Base-by-base conservation (phyloP, 2,329 filamentous ascomycete species). In the Bimuria novae-zelandiae region DNA sequence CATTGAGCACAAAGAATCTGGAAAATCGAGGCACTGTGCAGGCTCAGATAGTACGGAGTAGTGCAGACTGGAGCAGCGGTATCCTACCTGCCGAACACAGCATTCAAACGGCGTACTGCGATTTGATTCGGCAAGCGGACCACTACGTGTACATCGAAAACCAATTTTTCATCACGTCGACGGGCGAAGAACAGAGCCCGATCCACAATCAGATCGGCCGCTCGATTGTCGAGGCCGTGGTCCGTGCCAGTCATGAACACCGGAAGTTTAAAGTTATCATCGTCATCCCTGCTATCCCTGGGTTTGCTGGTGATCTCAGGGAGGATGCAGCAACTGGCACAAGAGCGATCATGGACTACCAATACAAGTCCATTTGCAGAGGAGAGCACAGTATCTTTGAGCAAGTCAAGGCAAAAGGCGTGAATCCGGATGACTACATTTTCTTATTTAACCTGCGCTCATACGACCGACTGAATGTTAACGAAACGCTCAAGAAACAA, bases 91-190 rank as follows among this genome's bases (percentile, higher is more conserved):
- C 81, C 0, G 92, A 96, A 55, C 87, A 90, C 62, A 92, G 88
- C 44, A 96, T 96, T 52, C 90, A 94, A 62, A 95, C 91, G 63
- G 90, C 92, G 0, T 96, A 96, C 70, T 81, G 80, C 53, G 90
- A 96, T 58, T 78, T 95, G 25, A 97, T 97, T 64, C 81, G 87
- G 45, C 90, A 90, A 46, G 93, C 93, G 0, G 79, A 97, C 74
- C 93, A 97, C 70, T 97, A 86, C 63, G 89, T 99, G 21, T 99
- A 97, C 77, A 96, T 99, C 55, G 94, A 99, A 73, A 97, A 97
- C 67, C 94, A 99, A 67, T 97, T 97, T 78, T 99, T 97, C 80
- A 97, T 83, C 76, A 76, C 69, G 1, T 90, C 94, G 0, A 97
- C 93, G 0, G 91, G 91, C 7, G 87, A 94, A n/a, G 76, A 96